A percentile compares a stretch with the other conserved stretches of the same genome.
Conservation (phyloP, 2,329 filamentous ascomycete species). For the Colletotrichum navitas region DNA sequence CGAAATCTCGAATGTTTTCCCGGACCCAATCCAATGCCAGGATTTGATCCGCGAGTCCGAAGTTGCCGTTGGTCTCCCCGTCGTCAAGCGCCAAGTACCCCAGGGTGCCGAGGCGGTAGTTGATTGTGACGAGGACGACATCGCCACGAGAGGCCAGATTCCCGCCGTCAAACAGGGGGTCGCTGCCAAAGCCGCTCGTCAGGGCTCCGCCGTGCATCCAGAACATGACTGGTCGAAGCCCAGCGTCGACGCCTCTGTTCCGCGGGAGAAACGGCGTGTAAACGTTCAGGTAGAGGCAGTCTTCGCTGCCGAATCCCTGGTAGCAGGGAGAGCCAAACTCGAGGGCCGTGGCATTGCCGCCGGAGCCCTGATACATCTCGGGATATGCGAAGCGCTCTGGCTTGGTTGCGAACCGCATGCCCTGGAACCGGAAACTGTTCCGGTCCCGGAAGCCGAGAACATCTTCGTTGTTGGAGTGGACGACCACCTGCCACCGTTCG, state of each 20-base stretch:
- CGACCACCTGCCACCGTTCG: slow-evolving; percentile 53
- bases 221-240: slow-evolving; percentile 61
- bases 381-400: slow-evolving; percentile 57
- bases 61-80: slow-evolving; percentile 61
- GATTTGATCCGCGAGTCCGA: slow-evolving; percentile 62
- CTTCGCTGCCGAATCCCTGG: slow-evolving; percentile 53
- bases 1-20: slow-evolving; percentile 65
- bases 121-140: slow-evolving; percentile 68
- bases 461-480: slow-evolving; percentile 55
- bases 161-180: slow-evolving; percentile 59
- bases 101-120: slow-evolving; percentile 70
- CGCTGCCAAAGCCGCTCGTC: slow-evolving; percentile 55
- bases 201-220: slow-evolving; percentile 61
- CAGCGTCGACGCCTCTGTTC: slow-evolving; percentile 43
- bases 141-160: slow-evolving; percentile 60
- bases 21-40: slow-evolving; percentile 63
- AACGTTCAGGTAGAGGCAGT: slow-evolving; percentile 61
- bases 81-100: slow-evolving; percentile 68
- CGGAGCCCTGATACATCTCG: slow-evolving; percentile 49
- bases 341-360: slow-evolving; percentile 47
- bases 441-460: slow-evolving; percentile 58
- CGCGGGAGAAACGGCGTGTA: slow-evolving; percentile 57
- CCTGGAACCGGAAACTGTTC: slow-evolving; percentile 63
- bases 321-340: slow-evolving; percentile 52
- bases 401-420: slow-evolving; percentile 56